Percentiles rank a stretch among this genome's conserved stretches.
Conservation (phyloP, 257 asterid genomes). For the Forsythia suspensa region DNA sequence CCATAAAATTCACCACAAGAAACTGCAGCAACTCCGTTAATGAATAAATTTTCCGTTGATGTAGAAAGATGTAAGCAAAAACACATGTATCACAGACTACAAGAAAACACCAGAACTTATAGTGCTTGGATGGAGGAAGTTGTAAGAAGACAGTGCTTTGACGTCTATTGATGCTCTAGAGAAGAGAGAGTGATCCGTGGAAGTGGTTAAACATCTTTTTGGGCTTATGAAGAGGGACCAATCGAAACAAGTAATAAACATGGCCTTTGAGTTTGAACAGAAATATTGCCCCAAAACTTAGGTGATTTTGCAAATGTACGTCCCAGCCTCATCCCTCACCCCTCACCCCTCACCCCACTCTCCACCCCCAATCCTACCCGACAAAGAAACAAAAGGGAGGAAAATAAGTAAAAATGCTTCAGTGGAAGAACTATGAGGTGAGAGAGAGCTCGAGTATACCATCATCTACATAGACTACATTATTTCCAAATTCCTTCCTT, state of each 20-base stretch:
- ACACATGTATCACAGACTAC: not conserved
- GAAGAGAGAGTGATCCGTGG: conserved; percentile 14
- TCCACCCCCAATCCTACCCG: not conserved
- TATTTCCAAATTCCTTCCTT: conserved; percentile 8
- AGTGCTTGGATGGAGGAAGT: not conserved
- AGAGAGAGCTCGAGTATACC: not conserved
- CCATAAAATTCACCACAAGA: conserved; percentile 69
- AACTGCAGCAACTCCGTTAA: conserved; percentile 43
- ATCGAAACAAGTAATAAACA: conserved; percentile 1
- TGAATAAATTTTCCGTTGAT: not conserved
- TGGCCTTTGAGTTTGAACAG: not conserved
- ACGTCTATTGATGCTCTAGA: not conserved
- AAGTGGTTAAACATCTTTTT: conserved; percentile 5
- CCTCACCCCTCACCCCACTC: not conserved
- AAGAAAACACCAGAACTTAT: not conserved
- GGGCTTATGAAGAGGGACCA: conserved; percentile 11
- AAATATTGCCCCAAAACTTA: not conserved
- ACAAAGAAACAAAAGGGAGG: not conserved
- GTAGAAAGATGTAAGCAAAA: not conserved
- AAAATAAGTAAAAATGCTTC: not conserved
- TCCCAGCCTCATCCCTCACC: too few relatives aligned
- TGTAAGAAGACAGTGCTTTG: not conserved
- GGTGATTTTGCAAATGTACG: not conserved
- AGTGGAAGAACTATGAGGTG: not conserved
- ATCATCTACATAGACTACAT: not conserved